Percentiles rank a stretch among this genome's conserved stretches.
These are phyloP conservation scores for Chytriomyces sp. DNA, from an alignment of 192 early-diverging fungal genomes.

Conservation along the genomic window DNA sequence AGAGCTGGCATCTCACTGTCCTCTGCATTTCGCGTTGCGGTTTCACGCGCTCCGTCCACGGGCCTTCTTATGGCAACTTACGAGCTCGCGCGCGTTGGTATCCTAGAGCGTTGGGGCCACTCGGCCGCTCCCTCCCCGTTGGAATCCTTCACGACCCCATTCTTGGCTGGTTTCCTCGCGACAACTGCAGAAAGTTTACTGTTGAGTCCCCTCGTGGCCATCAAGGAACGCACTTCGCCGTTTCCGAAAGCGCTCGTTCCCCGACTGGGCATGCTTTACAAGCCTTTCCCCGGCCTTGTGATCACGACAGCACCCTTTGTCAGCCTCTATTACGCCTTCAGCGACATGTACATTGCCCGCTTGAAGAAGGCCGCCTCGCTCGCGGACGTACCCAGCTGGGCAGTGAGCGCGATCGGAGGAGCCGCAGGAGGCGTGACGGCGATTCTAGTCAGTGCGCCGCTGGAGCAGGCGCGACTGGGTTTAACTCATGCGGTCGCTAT, in stretches of 20 bases:
- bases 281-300: background rate
- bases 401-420: background rate
- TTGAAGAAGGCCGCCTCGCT: background rate
- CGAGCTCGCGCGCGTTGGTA: background rate
- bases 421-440: background rate
- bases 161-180: background rate
- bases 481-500: background rate
- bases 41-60: slow-evolving; percentile 1
- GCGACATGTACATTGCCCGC: background rate
- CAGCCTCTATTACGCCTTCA: background rate
- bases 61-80: slow-evolving; percentile 20
- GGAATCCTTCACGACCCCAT: background rate
- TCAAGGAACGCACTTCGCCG: background rate
- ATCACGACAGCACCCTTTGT: slow-evolving; percentile 17
- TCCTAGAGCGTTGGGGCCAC: background rate
- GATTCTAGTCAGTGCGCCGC: background rate
- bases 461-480: background rate
- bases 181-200: background rate
- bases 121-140: background rate
- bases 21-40: background rate
- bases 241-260: background rate
- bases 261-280: background rate
- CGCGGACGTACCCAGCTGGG: background rate
- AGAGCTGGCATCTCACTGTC: background rate
- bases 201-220: background rate